A percentile compares a stretch with the other conserved stretches of the same genome.
Conservation (phyloP, 345 rosid species). For the Iberis pinnata region DNA sequence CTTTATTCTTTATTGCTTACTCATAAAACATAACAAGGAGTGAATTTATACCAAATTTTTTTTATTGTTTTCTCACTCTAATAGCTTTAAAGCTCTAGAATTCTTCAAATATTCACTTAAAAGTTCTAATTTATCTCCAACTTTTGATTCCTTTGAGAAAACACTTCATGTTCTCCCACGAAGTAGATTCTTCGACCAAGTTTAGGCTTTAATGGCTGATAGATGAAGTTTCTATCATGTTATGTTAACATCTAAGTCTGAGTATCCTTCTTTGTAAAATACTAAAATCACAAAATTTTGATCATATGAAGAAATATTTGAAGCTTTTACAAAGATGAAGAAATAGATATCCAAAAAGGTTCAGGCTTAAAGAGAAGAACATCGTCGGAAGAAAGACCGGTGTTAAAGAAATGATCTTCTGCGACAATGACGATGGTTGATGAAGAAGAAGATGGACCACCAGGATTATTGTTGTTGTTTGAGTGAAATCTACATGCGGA, state of each 20-base stretch:
- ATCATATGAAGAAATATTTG: conserved; percentile 62
- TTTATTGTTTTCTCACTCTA: too few relatives aligned
- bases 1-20: too few relatives aligned
- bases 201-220: conserved; percentile 71
- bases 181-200: conserved; percentile 82
- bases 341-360: conserved; percentile 46
- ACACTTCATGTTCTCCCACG: conserved; percentile 72
- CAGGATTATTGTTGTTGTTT: too few relatives aligned
- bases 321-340: conserved; percentile 64
- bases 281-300: conserved; percentile 56
- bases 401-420: too few relatives aligned
- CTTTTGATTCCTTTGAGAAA: conserved; percentile 63
- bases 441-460: too few relatives aligned
- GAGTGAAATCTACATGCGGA: too few relatives aligned
- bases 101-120: conserved; percentile 50
- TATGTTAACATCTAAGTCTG: conserved; percentile 57
- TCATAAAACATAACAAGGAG: too few relatives aligned
- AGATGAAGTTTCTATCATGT: conserved; percentile 35
- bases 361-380: too few relatives aligned
- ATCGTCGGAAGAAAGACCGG: too few relatives aligned
- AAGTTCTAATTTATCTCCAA: conserved; percentile 38
- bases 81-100: conserved; percentile 82
- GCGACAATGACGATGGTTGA: too few relatives aligned
- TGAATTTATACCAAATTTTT: too few relatives aligned
- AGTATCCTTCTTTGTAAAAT: conserved; percentile 63